phyloP scores from a whole-genome alignment of 306 rosid species.

The Styphnolobium japonicum region DNA sequence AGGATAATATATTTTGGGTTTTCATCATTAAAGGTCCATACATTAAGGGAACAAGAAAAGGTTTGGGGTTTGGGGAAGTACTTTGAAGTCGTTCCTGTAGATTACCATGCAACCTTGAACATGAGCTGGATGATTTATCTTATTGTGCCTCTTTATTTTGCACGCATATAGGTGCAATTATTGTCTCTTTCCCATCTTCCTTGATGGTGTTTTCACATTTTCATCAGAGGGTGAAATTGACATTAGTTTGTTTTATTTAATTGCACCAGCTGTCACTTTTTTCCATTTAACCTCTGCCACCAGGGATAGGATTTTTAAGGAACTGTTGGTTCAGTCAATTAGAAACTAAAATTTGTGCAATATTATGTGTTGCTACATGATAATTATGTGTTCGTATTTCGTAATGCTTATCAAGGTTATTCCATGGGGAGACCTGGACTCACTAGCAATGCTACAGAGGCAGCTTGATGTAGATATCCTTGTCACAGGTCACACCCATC shows the following conservation, averaged over 20 bases:
- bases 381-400: background rate
- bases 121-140: background rate
- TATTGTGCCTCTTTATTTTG: background rate
- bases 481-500: conserved; percentile 95
- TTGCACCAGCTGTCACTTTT: background rate
- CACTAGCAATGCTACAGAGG: conserved; percentile 99
- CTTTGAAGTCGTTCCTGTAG: background rate
- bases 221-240: background rate
- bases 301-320: background rate
- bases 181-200: background rate
- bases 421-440: conserved; percentile 99
- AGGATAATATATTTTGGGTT: background rate
- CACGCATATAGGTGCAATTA: background rate
- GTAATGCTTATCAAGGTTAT: conserved; percentile 65
- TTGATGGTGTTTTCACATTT: background rate
- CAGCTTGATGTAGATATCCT: conserved; percentile 99
- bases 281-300: background rate
- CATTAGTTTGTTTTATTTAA: background rate
- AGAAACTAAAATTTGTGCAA: background rate
- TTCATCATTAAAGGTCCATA: background rate
- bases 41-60: background rate
- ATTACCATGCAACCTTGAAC: background rate
- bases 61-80: background rate
- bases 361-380: background rate
- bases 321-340: background rate